Evolutionary conservation across 23 red algal species (phyloP), one percentile per base, ranked within the genome.

Genomic region (Gracilariopsis chorda): DNA sequence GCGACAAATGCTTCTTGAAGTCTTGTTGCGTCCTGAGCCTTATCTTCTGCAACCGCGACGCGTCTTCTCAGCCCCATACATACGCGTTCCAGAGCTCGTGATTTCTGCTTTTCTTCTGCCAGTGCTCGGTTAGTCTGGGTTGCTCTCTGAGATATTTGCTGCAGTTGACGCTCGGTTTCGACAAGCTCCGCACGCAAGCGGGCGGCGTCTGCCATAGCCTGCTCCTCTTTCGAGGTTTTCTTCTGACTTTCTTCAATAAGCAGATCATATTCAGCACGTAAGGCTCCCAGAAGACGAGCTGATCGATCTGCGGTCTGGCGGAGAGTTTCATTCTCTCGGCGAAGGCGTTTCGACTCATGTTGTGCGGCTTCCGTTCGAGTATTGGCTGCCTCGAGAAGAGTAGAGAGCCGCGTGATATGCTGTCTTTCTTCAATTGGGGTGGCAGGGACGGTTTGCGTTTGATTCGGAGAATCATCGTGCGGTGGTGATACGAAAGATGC

Each of bases 31-130:
- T 89, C 72, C 33, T 45, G 49, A 17, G 85, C 85, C 51, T 77
- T 78, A 41, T 89, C 85, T 55, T 89, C 85, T 13, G 85, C 69
- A 21, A 89, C 29, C 1, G 85, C 85, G 43, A 89, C 85, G 11
- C 85, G 69, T 24, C 85, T 77, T 49, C 85, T 42, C 70, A 89
- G 51, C 32, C 69, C 85, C 65, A 89, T 76, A 7, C 68, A 77
- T n/a, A 89, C 85, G 49, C 85, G 42, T 45, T 89, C 85, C 33
- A 89, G 55, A 17, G 85, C 85, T 37, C 42, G 42, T 29, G 49
- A 61, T 14, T 78, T 77, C 23, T 58, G 48, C 40, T 57, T 58
- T 42, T 89, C 70, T 29, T 76, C 85, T 41, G 69, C 85, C 17
- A 62, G 27, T 12, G 61, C 27, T 24, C 65, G 58, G 27, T 89